These are phyloP conservation scores for Micromonas pusilla DNA, from an alignment of 139 green algal species.

Conservation along the genomic window DNA sequence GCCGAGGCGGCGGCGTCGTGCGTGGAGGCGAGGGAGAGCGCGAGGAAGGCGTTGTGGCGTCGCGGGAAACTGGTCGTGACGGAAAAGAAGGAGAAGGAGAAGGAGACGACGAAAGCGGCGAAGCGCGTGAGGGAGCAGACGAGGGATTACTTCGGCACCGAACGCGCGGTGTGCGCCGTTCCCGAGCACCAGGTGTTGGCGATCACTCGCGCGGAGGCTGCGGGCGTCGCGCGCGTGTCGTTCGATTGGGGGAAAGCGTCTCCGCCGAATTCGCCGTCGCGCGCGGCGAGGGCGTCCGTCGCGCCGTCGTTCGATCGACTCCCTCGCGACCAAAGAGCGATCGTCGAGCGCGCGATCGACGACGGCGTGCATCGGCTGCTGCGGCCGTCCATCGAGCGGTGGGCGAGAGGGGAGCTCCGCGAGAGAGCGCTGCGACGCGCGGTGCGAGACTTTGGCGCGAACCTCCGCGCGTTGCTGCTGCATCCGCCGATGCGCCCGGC, in stretches of 20 bases:
- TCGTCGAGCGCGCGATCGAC: conserved; percentile 19
- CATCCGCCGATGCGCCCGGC: conserved; percentile 11
- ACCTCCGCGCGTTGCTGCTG: conserved; percentile 24
- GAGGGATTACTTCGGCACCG: background rate
- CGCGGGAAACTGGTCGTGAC: background rate
- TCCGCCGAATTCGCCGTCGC: background rate
- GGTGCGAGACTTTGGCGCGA: conserved; percentile 15
- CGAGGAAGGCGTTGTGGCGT: background rate
- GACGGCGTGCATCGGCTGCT: conserved; percentile 33
- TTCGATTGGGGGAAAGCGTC: conserved; percentile 26
- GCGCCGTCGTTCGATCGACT: background rate
- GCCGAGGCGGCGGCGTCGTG: background rate
- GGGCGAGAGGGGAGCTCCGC: conserved; percentile 11
- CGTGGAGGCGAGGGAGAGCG: background rate
- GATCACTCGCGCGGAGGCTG: conserved; percentile 32
- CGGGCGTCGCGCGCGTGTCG: conserved; percentile 26
- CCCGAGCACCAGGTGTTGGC: conserved; percentile 36
- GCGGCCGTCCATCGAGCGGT: conserved; percentile 24
- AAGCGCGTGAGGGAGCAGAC: background rate
- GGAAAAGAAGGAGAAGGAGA: background rate
- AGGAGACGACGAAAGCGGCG: background rate
- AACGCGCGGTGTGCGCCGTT: background rate
- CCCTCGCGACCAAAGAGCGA: background rate
- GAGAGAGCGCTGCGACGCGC: conserved; percentile 13
- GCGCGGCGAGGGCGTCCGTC: no score